These are phyloP conservation scores for Melanomma pulvis-pyrius DNA, from an alignment of 495 filamentous ascomycete species.

Conservation along the genomic window DNA sequence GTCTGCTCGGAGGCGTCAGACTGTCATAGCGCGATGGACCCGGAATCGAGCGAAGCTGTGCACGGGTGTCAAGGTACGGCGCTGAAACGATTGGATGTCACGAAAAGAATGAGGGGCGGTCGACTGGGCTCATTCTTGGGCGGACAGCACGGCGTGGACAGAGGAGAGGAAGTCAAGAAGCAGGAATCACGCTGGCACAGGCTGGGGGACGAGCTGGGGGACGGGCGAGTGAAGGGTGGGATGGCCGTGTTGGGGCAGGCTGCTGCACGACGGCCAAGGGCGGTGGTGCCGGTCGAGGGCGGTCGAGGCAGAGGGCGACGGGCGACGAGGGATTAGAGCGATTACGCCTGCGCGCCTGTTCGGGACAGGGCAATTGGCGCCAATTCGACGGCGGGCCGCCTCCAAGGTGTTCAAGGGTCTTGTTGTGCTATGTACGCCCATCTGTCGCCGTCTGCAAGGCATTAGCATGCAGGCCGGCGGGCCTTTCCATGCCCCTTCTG, in stretches of 20 bases:
- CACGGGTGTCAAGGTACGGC: constrained; percentile 29
- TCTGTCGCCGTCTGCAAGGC: constrained; percentile 32
- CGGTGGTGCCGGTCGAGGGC: constrained; percentile 33
- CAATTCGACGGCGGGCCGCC: constrained; percentile 17
- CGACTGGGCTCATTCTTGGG: constrained; percentile 13
- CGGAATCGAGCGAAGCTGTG: constrained; percentile 30
- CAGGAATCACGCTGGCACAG: neutral
- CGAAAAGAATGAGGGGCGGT: constrained; percentile 34
- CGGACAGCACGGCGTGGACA: neutral
- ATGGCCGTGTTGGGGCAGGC: constrained; percentile 29
- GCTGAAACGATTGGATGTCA: constrained; percentile 42
- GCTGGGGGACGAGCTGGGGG: neutral
- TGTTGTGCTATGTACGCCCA: constrained; percentile 24
- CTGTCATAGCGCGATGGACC: constrained; percentile 39
- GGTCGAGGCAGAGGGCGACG: constrained; percentile 20
- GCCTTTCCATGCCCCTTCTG: constrained; percentile 16
- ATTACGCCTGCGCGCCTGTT: constrained; percentile 12
- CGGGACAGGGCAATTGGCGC: constrained; percentile 8
- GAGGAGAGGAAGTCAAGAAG: neutral
- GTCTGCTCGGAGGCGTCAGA: constrained; percentile 33
- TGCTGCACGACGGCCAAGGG: constrained; percentile 2
- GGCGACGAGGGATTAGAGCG: neutral
- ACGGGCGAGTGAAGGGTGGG: neutral
- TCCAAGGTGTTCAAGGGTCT: constrained; percentile 13
- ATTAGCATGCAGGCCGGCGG: constrained; percentile 10